phyloP scores from a whole-genome alignment of 148 eudicot species.

The Oxyria digyna region DNA sequence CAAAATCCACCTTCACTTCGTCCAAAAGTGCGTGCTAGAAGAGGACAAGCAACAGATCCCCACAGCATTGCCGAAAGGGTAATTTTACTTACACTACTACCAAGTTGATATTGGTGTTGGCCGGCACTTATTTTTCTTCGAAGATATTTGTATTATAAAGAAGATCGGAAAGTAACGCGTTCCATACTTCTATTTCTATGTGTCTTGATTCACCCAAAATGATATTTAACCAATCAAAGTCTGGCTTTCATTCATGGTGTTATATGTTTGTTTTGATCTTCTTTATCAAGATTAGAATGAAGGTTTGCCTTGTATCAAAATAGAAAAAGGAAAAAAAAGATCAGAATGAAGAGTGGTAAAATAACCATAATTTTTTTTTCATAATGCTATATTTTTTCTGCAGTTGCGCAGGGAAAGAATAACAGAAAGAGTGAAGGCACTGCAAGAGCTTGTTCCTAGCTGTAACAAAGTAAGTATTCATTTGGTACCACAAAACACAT shows the following conservation, averaged over 20 bases:
- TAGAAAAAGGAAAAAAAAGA: no score
- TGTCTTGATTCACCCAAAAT: background rate
- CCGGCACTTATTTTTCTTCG: background rate
- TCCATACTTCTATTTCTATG: background rate
- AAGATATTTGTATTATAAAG: background rate
- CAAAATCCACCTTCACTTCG: constrained; percentile 9
- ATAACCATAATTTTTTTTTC: background rate
- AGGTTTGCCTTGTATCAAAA: no score
- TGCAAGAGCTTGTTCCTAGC: constrained; percentile 13
- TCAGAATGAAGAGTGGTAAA: no score
- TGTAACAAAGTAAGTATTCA: constrained; percentile 8
- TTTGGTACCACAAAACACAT: background rate
- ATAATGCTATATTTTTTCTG: no score
- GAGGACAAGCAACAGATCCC: constrained; percentile 11
- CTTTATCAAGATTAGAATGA: no score
- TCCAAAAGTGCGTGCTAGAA: constrained; percentile 11
- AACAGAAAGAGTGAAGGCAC: constrained; percentile 8
- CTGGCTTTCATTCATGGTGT: no score
- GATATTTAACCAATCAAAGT: no score
- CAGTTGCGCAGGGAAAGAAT: constrained; percentile 13
- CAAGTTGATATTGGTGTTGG: background rate
- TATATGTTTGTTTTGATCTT: no score
- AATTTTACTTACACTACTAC: background rate
- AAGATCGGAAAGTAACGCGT: background rate
- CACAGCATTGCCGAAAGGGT: constrained; percentile 12